Base-by-base conservation (phyloP, 306 rosid genomes). In the Trifolium repens region DNA sequence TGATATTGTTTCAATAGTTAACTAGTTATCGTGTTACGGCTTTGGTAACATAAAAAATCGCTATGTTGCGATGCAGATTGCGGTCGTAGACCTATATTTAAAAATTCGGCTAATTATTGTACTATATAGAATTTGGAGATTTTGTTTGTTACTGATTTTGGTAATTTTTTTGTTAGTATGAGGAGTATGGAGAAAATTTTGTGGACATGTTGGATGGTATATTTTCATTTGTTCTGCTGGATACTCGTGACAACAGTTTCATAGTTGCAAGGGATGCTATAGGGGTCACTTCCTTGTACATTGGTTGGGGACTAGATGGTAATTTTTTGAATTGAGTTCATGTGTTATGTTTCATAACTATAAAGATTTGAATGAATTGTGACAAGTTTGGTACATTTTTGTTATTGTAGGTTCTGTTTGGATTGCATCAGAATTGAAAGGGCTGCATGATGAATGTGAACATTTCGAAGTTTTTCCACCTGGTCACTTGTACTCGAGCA, bases 301-400 rank as follows among this genome's bases (percentile, higher is more conserved):
- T 96, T 78, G 99, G 99, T 19, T 96, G 99, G 98, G 94, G 98
- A 60, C 87, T 88, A 42, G 97, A 96, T 83, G 98, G 98, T 92
- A 90, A 76, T 22, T 17, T 22, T 17, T 32, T 32, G 35, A 32
- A 32, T 32, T 32, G 35, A 32, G 76, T 50, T 74, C 30, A 47
- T 68, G 3, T 61, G 1, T 27, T 32, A 7, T 24, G 9, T 22
- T 66, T 65, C 3, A 2, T 32, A 5, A 39, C 27, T 19, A 26
- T 19, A 12, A 62, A 62, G 10, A 30, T 5, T 60, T 30, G 37
- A 50, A 30, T 30, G 27, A 54, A 22, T 14, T 67, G 60, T 50
- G 59, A 77, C 8, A 22, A 49, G 32, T 68, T 79, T 39, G 75
- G 9, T 11, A 24, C 15, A 6, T 39, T 7, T 79, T 1, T 84